These are phyloP conservation scores for Porcisia hertigi DNA, from an alignment of 208 protist genomes.

Conservation along the genomic window DNA sequence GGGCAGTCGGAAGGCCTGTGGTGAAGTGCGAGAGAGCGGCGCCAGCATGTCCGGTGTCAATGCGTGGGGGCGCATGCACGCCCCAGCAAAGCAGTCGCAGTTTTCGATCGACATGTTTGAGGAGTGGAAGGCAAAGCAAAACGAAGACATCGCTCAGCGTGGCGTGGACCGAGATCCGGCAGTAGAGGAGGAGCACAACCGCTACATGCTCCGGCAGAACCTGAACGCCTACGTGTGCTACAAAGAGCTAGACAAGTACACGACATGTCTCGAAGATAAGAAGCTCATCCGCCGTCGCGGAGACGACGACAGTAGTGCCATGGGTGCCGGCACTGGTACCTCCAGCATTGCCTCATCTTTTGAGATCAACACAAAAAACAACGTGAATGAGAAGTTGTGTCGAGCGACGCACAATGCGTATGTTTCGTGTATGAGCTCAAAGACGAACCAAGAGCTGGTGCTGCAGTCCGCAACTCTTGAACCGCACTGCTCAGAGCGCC, in stretches of 20 bases:
- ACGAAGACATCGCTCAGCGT: slow-evolving; percentile 51
- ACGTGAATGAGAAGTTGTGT: slow-evolving; percentile 70
- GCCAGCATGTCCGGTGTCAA: slow-evolving; percentile 29
- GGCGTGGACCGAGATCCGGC: slow-evolving; percentile 52
- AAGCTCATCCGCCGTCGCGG: slow-evolving; percentile 47
- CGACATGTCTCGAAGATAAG: slow-evolving; percentile 64
- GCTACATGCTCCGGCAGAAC: slow-evolving; percentile 78
- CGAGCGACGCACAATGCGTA: slow-evolving; percentile 58
- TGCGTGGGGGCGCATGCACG: slow-evolving; percentile 34
- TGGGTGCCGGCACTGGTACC: slow-evolving; percentile 9
- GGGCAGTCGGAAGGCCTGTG: background rate
- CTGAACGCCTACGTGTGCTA: slow-evolving; percentile 84
- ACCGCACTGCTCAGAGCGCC: slow-evolving; percentile 43
- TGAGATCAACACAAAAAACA: slow-evolving; percentile 80
- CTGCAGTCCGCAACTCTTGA: slow-evolving; percentile 63
- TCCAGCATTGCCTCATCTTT: slow-evolving; percentile 20
- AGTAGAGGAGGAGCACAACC: slow-evolving; percentile 74
- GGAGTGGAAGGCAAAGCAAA: slow-evolving; percentile 68
- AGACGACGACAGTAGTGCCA: slow-evolving; percentile 5
- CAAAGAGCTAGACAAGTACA: slow-evolving; percentile 78
- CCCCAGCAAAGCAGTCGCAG: slow-evolving; percentile 55
- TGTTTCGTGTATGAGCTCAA: slow-evolving; percentile 62
- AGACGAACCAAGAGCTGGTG: slow-evolving; percentile 64
- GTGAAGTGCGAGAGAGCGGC: background rate
- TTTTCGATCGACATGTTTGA: slow-evolving; percentile 70